These are phyloP conservation scores for Triticum aestivum DNA, from an alignment of 176 grass and related monocot species.

Conservation along the genomic window DNA sequence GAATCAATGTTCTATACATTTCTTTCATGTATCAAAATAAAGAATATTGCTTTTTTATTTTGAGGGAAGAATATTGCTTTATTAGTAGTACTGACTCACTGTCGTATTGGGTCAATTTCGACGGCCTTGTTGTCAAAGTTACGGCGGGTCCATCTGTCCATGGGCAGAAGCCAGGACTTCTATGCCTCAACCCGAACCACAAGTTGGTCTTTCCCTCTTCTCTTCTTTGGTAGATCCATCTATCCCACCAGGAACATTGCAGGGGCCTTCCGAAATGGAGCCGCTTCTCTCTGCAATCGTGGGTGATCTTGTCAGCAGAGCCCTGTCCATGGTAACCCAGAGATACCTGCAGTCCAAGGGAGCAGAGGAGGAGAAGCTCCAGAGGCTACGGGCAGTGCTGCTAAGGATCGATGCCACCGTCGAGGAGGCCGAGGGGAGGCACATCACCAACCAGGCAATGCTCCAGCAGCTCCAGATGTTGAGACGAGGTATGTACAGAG, in stretches of 20 bases:
- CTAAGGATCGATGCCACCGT: conserved; percentile 6
- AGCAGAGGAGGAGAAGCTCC: conserved; percentile 16
- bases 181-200: background rate
- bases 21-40: no score
- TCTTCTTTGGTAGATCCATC: background rate
- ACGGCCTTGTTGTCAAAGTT: background rate
- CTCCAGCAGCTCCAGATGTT: conserved; percentile 36
- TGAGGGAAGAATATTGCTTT: background rate
- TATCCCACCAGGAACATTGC: background rate
- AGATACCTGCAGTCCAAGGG: background rate
- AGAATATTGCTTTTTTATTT: no score
- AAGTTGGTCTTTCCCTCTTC: background rate
- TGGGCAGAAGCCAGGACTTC: background rate
- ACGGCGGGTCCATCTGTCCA: background rate
- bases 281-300: conserved; percentile 7
- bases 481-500: conserved; percentile 27
- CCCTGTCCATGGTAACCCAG: conserved; percentile 1
- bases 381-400: background rate
- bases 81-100: background rate
- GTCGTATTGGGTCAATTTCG: background rate
- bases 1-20: no score
- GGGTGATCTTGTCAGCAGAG: conserved; percentile 14
- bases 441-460: conserved; percentile 39
- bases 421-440: conserved; percentile 29
- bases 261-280: conserved; percentile 7